Base-by-base conservation (phyloP, 169 alveolate species). In the Nephromyces sp. region DNA sequence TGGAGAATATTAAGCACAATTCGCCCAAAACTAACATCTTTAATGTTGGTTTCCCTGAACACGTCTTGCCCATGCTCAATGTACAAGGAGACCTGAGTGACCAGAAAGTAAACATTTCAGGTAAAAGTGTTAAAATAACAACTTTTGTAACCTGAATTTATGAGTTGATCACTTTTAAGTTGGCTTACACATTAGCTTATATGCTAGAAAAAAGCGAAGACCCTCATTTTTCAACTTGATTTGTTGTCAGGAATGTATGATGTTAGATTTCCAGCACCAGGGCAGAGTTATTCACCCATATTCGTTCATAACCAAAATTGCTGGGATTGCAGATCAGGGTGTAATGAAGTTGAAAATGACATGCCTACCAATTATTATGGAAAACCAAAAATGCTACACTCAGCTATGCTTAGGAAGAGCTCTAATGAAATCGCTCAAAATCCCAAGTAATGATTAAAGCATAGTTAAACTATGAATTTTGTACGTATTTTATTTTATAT, bases 31-130 rank as follows among this genome's bases (percentile, higher is more conserved):
- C 74, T 15, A 68, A 62, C 25, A 52, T 68, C 6, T 68, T 68
- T 32, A 68, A 68, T 33, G 74, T 68, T 34, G 74, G 74, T 1
- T 68, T 21, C 6, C 74, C 74, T 4, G 74, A 68, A 52, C 34
- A 68, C 64, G 74, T 68, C 64, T 35, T 68, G 27, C 74, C 74
- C 30, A 68, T 68, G 74, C 43, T 68, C 57, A 68, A 30, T 52
- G 74, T 24, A 27, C 57, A 32, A 24, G 74, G 74, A 51, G 22
- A 43, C n/a, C 6, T 6, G 5, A n/a, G 25, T 15, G 5, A 3
- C 6, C 74, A 68, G 25, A 68, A 25, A 2, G 31, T 68, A 3
- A 68, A 68, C 74, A 68, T 68, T 2, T 68, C 74, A 32, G 74
- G 74, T 68, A 0, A 34, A 52, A 24, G 8, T 8, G 29, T 15